Percentiles rank a stretch among this genome's conserved stretches.
phyloP scores from a whole-genome alignment of 495 filamentous ascomycete genomes.

The Xylaria flabelliformis region DNA sequence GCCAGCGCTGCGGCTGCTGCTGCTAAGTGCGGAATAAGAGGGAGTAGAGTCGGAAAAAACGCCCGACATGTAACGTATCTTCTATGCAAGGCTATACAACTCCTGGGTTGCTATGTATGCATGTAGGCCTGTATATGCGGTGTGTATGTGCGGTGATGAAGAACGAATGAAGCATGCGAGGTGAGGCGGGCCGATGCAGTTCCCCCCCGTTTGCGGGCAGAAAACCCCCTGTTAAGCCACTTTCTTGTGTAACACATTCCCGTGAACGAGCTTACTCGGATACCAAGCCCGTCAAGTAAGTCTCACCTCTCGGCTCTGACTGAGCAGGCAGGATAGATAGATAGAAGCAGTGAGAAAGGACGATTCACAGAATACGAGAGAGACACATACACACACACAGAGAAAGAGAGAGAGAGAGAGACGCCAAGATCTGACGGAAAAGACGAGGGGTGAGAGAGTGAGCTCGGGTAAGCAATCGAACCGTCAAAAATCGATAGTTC shows the following conservation, averaged over 20 bases:
- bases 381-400: not conserved
- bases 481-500: conserved; percentile 12
- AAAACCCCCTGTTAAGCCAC: not conserved
- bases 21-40: not conserved
- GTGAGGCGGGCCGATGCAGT: conserved; percentile 20
- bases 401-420: not conserved
- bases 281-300: not conserved
- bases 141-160: not conserved
- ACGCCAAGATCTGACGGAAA: conserved; percentile 18
- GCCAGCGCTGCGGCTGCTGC: too few relatives aligned
- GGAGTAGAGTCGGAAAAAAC: not conserved
- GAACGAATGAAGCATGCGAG: not conserved
- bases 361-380: not conserved
- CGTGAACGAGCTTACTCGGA: not conserved
- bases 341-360: not conserved
- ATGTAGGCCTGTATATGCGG: not conserved
- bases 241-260: conserved; percentile 13
- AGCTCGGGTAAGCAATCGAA: conserved; percentile 23
- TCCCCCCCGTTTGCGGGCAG: not conserved
- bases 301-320: not conserved
- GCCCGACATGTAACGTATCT: conserved; percentile 15
- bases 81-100: not conserved
- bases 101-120: not conserved
- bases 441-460: not conserved
- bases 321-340: not conserved